Base-by-base conservation (phyloP, 805 yeast species). In the Helenozyma baotianmanensis region DNA sequence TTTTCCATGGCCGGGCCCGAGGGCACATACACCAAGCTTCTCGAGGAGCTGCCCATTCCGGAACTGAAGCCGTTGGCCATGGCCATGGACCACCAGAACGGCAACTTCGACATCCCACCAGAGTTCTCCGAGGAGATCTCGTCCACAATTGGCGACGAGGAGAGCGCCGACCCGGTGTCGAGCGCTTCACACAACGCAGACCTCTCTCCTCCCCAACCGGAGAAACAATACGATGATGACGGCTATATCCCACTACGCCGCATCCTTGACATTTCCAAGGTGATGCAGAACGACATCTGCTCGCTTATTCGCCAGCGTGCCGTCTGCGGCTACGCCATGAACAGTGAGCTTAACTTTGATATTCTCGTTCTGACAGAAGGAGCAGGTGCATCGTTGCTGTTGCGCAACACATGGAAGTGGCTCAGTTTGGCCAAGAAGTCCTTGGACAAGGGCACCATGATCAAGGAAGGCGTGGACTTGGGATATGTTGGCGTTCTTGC, bases 341-440 rank as follows among this genome's bases (percentile, higher is more conserved):
- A 82, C 48, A 76, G 86, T 23, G 72, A 72, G 29, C 62, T 59
- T 17, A 89, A 89, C 38, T 72, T 81, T 26, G 66, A 70, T 12
- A 64, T 84, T 16, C 60, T 79, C 23, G 85, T 76, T 40, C 64
- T 62, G 18, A 53, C 77, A 21, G 70, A 67, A 34, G 60, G 68
- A 2, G 54, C 77, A 15, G 73, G 73, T 32, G 76, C 78, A 28
- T 82, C 76, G 41, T 37, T 56, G 25, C 56, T 57, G 35, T 61
- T 82, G 30, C 65, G 82, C 40, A 81, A 85, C 46, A 82, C 95
- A 0, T 90, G 97, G 97, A 79, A 82, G 51, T 90, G 97, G 97
- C 60, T 90, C 21, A 74, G 77, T 1, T 74, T 84, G 31, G 86
- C 94, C 0, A 72, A 76, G 33, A 76, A 74, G 25, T 70, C 84